Evolutionary conservation across 2,329 filamentous ascomycete genomes (phyloP).

Genomic region (Didymella pomorum): DNA sequence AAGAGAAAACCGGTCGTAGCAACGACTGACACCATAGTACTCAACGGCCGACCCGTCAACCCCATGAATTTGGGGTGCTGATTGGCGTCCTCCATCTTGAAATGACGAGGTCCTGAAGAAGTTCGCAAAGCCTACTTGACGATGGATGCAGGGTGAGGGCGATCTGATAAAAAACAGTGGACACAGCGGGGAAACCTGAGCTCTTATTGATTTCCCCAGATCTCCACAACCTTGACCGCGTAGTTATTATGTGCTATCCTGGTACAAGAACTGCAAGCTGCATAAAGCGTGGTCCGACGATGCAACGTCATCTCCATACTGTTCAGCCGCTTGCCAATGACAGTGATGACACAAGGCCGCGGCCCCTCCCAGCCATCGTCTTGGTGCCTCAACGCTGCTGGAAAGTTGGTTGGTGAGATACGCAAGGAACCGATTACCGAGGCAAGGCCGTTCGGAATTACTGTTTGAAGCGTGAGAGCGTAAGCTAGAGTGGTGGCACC

Average conservation of each 20-base stretch:
- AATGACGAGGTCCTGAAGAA: background rate
- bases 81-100: constrained; percentile 24
- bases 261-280: constrained; percentile 21
- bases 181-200: background rate
- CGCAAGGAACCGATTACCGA: constrained; percentile 21
- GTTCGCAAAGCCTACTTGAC: background rate
- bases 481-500: constrained; percentile 17
- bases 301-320: constrained; percentile 18
- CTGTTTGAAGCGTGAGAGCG: constrained; percentile 18
- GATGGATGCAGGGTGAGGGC: background rate
- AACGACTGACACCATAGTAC: constrained; percentile 40
- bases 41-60: constrained; percentile 36
- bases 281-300: constrained; percentile 16
- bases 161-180: background rate
- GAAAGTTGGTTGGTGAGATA: constrained; percentile 3
- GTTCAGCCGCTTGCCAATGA: constrained; percentile 9
- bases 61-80: constrained; percentile 42
- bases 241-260: constrained; percentile 9
- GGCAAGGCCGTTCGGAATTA: constrained; percentile 28
- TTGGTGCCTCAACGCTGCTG: background rate
- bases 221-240: constrained; percentile 9
- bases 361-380: constrained; percentile 2
- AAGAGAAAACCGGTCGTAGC: constrained; percentile 44
- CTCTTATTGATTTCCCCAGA: constrained; percentile 10
- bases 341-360: constrained; percentile 2